Base-by-base conservation (phyloP, 2,329 filamentous ascomycete species). In the Didymosphaeria variabile region DNA sequence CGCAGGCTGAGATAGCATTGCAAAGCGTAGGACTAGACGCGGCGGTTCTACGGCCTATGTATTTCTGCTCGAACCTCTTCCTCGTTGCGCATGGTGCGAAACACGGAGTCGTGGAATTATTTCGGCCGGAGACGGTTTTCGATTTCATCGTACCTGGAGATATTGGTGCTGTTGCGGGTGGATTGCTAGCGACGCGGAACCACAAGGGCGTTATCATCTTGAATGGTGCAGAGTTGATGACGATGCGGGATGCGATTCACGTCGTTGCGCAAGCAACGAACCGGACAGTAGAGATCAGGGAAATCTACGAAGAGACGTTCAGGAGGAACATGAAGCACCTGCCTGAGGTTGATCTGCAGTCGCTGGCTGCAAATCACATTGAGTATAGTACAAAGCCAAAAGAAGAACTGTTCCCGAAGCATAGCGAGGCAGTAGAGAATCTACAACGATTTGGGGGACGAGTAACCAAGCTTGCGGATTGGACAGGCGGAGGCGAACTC, bases 71-170 rank as follows among this genome's bases (percentile, higher is more conserved):
- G 9, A 64, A 64, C 36, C n/a, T 59, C 5, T 32, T 61, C 15
- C 26, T 47, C 13, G 45, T 56, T 29, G 56, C 42, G 45, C 26
- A 40, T 36, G 47, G 2, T 32, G 55, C 42, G 26, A 59, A 36
- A 59, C 3, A 50, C n/a, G 61, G 55, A 17, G 51, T 51, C 6
- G 32, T 64, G 9, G 34, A 60, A 19, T 17, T 58, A 5, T 38
- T 58, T 13, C 29, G 36, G 9, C 54, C 55, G 31, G 21, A 55
- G 5, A 19, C 38, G 42, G 2, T 32, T 15, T 50, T 58, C 51
- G 61, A 63, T 45, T 63, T 55, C 45, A 55, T 63, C 38, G 57
- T 55, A 21, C 57, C 57, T 4, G 51, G 50, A 26, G 57, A 59
- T 29, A 59, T 59, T 42, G 51, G 52, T 31, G 44, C 44, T 34